Percentiles rank a stretch among this genome's conserved stretches.
These are phyloP conservation scores for Phyllosticta citrichinensis DNA, from an alignment of 2,329 filamentous ascomycete genomes.

Conservation along the genomic window DNA sequence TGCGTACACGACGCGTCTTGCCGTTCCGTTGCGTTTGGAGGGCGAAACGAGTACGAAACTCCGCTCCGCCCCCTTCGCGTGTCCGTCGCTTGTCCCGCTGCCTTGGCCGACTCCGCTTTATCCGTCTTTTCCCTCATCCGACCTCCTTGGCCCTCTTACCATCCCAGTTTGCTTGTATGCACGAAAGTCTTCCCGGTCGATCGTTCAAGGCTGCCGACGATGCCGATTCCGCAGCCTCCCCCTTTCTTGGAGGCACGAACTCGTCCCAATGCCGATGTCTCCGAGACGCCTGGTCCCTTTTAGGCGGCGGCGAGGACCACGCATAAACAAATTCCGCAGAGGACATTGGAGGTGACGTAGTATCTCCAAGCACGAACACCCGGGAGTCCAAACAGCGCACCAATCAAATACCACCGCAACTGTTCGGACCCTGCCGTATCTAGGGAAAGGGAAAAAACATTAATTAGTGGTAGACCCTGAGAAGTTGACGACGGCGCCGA, in stretches of 20 bases:
- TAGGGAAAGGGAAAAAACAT: neutral
- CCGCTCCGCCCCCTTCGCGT: neutral
- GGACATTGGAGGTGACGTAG: neutral
- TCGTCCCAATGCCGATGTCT: neutral
- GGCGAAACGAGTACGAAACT: neutral
- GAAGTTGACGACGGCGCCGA: neutral
- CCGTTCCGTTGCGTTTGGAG: neutral
- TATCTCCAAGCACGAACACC: neutral
- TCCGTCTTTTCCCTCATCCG: neutral
- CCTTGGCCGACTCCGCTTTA: neutral
- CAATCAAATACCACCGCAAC: neutral
- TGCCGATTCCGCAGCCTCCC: neutral
- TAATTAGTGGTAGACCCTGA: neutral
- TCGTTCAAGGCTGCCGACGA: neutral
- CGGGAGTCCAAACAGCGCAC: neutral
- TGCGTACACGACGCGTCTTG: neutral
- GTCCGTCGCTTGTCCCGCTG: neutral
- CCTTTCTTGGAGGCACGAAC: neutral
- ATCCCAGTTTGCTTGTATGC: neutral
- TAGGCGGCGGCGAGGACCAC: neutral
- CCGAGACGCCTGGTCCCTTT: neutral
- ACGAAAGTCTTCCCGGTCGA: neutral
- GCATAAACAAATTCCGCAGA: neutral
- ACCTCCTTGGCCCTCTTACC: neutral
- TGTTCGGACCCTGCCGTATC: neutral